These are phyloP conservation scores for Saussurea involucrata DNA, from an alignment of 129 eudicot species.

Conservation along the genomic window DNA sequence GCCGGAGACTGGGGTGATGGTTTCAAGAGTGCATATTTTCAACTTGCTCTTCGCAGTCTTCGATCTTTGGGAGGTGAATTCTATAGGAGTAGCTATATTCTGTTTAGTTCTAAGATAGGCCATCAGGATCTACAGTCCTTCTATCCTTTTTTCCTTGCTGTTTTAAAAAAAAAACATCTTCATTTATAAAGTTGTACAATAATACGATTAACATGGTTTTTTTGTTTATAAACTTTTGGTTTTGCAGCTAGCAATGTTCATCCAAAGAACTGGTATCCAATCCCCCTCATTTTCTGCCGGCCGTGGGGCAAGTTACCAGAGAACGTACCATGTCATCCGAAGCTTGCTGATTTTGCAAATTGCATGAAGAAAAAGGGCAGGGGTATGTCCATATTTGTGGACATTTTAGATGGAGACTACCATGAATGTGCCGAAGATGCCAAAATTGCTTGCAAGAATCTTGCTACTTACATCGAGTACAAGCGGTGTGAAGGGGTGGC, in stretches of 20 bases:
- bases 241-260: conserved; percentile 91
- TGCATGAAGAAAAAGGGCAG: conserved; percentile 98
- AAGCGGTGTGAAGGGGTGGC: conserved; percentile 98
- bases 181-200: not conserved
- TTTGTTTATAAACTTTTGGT: not conserved
- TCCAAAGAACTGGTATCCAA: conserved; percentile 98
- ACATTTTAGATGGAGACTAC: conserved; percentile 92
- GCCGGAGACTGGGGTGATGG: conserved; percentile 99
- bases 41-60: conserved; percentile 96
- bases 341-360: conserved; percentile 96
- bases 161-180: not conserved
- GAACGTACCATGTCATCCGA: conserved; percentile 98
- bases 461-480: conserved; percentile 85
- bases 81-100: not conserved
- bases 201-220: not conserved
- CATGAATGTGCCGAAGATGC: conserved; percentile 96
- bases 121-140: not conserved
- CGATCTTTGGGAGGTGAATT: conserved; percentile 96
- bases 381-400: conserved; percentile 93
- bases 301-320: conserved; percentile 99
- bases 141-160: not conserved
- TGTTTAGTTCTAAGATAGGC: not conserved
- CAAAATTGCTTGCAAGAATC: conserved; percentile 77
- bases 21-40: conserved; percentile 98
- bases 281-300: conserved; percentile 92